These are phyloP conservation scores for Macrolepiota dolichaula DNA, from an alignment of 768 basidiomycete species.

Conservation along the genomic window DNA sequence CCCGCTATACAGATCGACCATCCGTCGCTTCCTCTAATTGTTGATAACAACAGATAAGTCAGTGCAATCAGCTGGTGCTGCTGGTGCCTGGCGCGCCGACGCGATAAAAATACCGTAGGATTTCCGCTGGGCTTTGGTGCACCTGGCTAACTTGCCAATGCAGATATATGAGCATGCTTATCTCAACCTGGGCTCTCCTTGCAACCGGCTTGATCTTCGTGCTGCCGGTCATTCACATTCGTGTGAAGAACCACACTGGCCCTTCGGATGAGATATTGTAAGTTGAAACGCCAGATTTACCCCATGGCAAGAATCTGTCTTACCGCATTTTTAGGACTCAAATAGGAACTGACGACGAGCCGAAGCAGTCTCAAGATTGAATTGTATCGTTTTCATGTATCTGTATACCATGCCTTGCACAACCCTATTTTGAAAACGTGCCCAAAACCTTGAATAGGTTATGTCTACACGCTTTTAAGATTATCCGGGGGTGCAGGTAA, in stretches of 20 bases:
- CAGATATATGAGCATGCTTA: conserved; percentile 66
- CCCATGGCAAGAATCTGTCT: not conserved
- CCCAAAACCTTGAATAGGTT: too few relatives aligned
- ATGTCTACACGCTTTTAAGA: too few relatives aligned
- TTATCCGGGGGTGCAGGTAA: too few relatives aligned
- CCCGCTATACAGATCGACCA: not conserved
- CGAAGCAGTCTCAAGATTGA: not conserved
- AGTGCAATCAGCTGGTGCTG: conserved; percentile 72
- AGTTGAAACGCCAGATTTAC: conserved; percentile 18
- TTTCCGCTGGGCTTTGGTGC: not conserved
- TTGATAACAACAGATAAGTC: conserved; percentile 47
- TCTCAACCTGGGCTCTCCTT: conserved; percentile 72
- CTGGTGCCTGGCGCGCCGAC: conserved; percentile 72
- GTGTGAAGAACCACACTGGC: conserved; percentile 59
- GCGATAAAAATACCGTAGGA: conserved; percentile 58
- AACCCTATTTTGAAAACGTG: too few relatives aligned
- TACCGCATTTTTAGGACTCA: not conserved
- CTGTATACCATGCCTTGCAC: too few relatives aligned
- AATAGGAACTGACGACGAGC: not conserved
- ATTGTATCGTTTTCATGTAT: not conserved
- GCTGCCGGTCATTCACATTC: conserved; percentile 67
- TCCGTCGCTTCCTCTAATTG: not conserved
- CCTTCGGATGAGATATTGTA: conserved; percentile 51
- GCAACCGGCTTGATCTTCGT: conserved; percentile 60
- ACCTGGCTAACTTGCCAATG: not conserved